Evolutionary conservation across 768 basidiomycete genomes (phyloP).

Genomic region (Mycena indigotica): DNA sequence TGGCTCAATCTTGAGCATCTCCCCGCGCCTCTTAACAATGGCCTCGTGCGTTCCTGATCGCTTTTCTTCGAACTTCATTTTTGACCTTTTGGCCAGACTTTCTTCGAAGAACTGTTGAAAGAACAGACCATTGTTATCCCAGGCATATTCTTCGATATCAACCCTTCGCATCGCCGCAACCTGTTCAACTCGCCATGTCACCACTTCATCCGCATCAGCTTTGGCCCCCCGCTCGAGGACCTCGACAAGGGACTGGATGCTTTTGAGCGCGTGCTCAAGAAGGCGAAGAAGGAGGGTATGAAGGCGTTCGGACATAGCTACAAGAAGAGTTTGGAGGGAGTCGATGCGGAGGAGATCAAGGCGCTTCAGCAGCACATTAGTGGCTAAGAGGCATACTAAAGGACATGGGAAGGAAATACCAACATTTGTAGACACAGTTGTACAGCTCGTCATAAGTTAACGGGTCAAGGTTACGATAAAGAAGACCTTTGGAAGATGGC

Average conservation of each 20-base stretch:
- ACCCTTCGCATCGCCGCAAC: constrained; percentile 81
- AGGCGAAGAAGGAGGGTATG: constrained; percentile 64
- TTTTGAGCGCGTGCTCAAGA: constrained; percentile 76
- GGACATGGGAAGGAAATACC: too few relatives aligned
- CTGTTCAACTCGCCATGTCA: constrained; percentile 90
- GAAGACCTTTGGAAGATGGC: too few relatives aligned
- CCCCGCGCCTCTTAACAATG: constrained; percentile 83
- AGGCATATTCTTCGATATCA: constrained; percentile 88
- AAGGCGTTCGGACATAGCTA: constrained; percentile 62
- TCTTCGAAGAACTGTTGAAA: constrained; percentile 93
- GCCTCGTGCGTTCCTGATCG: constrained; percentile 52
- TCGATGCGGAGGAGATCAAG: not conserved
- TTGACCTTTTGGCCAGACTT: constrained; percentile 51
- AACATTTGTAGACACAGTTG: too few relatives aligned
- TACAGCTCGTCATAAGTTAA: too few relatives aligned
- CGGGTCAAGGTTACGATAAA: too few relatives aligned
- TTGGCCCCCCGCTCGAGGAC: constrained; percentile 79
- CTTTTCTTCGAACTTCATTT: not conserved
- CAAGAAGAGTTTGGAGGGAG: constrained; percentile 53
- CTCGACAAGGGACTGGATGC: constrained; percentile 87
- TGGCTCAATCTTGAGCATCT: constrained; percentile 87
- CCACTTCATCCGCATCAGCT: constrained; percentile 85
- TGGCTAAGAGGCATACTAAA: too few relatives aligned
- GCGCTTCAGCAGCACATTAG: not conserved
- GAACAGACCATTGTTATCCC: constrained; percentile 90